Conservation (phyloP, 2,329 filamentous ascomycete genomes). For the Aspergillus versicolor region DNA sequence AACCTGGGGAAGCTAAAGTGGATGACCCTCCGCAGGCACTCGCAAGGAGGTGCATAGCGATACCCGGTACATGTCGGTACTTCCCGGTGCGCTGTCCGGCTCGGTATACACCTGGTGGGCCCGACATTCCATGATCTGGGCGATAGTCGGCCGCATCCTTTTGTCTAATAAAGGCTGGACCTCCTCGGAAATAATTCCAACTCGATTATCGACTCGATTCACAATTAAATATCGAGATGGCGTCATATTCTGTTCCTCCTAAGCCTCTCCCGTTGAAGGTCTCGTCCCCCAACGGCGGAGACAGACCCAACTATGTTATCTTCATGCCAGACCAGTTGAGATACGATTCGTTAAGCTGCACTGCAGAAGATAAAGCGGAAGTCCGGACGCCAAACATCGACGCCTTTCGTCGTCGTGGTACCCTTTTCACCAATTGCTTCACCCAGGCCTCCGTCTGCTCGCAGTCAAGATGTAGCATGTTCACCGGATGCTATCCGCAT, state of each 20-base stretch:
- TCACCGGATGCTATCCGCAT: conserved; percentile 49
- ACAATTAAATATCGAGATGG: background rate
- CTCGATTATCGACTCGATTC: background rate
- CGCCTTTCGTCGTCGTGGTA: conserved; percentile 23
- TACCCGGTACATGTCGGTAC: background rate
- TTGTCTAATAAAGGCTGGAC: background rate
- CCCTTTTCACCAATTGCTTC: conserved; percentile 48
- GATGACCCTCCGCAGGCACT: background rate
- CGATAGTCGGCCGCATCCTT: background rate
- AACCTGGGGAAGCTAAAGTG: background rate
- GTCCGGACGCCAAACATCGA: conserved; percentile 38
- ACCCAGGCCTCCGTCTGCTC: conserved; percentile 49
- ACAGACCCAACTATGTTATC: conserved; percentile 22
- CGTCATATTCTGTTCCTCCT: conserved; percentile 1
- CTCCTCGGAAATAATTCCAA: background rate
- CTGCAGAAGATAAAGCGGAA: conserved; percentile 35
- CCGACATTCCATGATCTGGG: background rate
- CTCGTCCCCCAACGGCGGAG: background rate
- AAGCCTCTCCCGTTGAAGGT: conserved; percentile 1
- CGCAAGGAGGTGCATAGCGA: background rate
- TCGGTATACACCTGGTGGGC: background rate
- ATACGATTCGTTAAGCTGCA: conserved; percentile 45
- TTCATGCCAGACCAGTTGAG: conserved; percentile 53
- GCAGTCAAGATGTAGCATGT: conserved; percentile 50
- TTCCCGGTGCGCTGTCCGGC: background rate